Conservation (phyloP, 805 yeast species). For the Yarrowia sp. region DNA sequence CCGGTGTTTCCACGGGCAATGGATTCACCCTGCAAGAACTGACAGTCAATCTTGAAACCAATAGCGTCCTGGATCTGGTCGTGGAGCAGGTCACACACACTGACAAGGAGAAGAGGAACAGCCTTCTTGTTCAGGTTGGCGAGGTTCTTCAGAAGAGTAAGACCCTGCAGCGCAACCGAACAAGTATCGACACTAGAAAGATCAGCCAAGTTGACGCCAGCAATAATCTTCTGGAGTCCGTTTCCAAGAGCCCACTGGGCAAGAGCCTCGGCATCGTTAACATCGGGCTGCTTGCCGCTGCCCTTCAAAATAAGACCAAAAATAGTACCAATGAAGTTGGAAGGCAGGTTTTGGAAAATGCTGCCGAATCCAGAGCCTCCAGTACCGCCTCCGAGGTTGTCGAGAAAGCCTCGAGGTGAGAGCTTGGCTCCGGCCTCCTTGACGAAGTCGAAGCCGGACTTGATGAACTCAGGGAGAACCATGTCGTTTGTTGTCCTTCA, state of each 20-base stretch:
- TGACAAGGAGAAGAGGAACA: constrained; percentile 1
- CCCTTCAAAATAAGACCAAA: background rate
- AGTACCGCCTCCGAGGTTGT: constrained; percentile 1
- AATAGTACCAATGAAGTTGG: no score
- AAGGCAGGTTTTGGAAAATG: background rate
- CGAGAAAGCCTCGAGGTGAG: background rate
- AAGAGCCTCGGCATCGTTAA: background rate
- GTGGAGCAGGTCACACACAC: background rate
- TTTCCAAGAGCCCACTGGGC: constrained; percentile 1
- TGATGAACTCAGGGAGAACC: background rate
- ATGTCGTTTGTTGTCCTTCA: background rate
- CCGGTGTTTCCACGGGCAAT: constrained; percentile 17
- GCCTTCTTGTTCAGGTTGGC: constrained; percentile 2
- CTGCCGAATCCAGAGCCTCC: background rate
- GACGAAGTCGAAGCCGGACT: background rate
- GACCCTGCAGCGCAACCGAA: background rate
- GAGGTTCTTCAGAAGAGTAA: background rate
- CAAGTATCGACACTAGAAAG: background rate
- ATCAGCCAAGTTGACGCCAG: background rate
- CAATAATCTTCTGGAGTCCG: background rate
- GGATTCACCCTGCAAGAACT: constrained; percentile 11
- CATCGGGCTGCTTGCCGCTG: background rate
- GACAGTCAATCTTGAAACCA: constrained; percentile 7
- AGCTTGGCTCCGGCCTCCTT: background rate
- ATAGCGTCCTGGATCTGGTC: background rate